Evolutionary conservation across 1,284 basidiomycete genomes (phyloP).

Genomic region (Stygiomarasmius scandens): DNA sequence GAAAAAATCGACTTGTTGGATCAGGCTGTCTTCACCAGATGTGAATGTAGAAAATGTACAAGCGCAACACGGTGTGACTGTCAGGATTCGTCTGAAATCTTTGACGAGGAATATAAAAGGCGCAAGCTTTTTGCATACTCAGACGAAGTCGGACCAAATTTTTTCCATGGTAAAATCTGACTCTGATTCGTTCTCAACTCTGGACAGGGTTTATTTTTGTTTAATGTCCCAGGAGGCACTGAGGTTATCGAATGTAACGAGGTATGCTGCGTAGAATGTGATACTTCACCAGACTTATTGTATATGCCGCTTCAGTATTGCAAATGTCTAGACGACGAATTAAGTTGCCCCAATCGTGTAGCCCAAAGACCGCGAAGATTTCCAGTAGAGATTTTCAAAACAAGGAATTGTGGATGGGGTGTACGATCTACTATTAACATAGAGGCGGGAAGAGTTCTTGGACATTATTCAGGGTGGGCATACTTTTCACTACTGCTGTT

Average conservation of each 20-base stretch:
- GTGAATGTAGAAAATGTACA: constrained; percentile 3
- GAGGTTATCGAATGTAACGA: constrained; percentile 17
- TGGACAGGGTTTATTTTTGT: constrained; percentile 10
- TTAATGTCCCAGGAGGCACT: constrained; percentile 3
- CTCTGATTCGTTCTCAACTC: neutral
- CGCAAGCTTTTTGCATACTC: constrained; percentile 3
- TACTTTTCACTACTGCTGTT: constrained; percentile 5
- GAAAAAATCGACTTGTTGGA: neutral
- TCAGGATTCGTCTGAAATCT: constrained; percentile 7
- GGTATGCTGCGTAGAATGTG: neutral
- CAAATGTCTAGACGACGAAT: neutral
- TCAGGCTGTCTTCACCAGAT: constrained; percentile 2
- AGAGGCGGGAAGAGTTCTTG: constrained; percentile 56
- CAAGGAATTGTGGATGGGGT: constrained; percentile 37
- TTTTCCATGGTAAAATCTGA: neutral
- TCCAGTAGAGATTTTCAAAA: constrained; percentile 39
- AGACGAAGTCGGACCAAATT: constrained; percentile 1
- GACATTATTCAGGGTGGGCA: constrained; percentile 66
- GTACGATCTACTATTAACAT: constrained; percentile 37
- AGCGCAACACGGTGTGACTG: constrained; percentile 1
- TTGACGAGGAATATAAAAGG: neutral
- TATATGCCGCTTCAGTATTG: constrained; percentile 28
- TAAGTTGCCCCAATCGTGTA: constrained; percentile 37
- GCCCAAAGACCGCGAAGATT: constrained; percentile 38
- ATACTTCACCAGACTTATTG: no score